Base-by-base conservation (phyloP, 2,329 filamentous ascomycete species). In the Cladosporium sphaerospermum region DNA sequence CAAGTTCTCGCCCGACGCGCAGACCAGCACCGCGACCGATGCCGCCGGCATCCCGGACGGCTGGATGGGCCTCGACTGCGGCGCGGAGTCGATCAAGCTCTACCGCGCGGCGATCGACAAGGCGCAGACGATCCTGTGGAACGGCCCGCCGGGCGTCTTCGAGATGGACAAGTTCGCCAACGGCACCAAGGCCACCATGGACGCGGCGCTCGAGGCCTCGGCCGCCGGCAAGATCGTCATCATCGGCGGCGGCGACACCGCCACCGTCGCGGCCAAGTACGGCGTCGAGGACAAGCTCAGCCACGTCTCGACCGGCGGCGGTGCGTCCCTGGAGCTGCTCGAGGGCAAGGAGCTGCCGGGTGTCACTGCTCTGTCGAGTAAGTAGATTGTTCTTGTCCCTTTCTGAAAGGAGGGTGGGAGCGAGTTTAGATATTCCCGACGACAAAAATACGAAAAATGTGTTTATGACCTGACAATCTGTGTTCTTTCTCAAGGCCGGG, bases 291-390 rank as follows among this genome's bases (percentile, higher is more conserved):
- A 89, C 75, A 95, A 97, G 84, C 82, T 97, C 69, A 96, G 90
- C 78, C 93, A 99, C 78, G 93, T 99, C 59, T 96, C 90, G 47
- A 99, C 93, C 32, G 93, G 93, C 64, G 93, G 93, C 68, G 93
- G 93, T 76, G 93, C 93, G 62, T 92, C 86, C 65, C 79, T 99
- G 68, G 93, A 99, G 81, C 79, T 99, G 66, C 84, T 99, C 59
- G 93, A 99, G 82, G 93, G 93, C 75, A 99, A 99, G 83, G 92
- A 89, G 61, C 80, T 99, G 68, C 93, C 93, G 54, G 93, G 93
- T 79, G 91, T 99, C 59, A 79, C 81, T 67, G 92, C 92, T 65
- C 84, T 99, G 71, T 96, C 91, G 75, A 82, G 77, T 77, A 84
- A 83, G 76, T 83, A 47, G 23, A 46, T 51, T 18, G 16, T 18